Evolutionary conservation across 1,139 yeast species (phyloP).

Genomic region (Candida frijolesensis): DNA sequence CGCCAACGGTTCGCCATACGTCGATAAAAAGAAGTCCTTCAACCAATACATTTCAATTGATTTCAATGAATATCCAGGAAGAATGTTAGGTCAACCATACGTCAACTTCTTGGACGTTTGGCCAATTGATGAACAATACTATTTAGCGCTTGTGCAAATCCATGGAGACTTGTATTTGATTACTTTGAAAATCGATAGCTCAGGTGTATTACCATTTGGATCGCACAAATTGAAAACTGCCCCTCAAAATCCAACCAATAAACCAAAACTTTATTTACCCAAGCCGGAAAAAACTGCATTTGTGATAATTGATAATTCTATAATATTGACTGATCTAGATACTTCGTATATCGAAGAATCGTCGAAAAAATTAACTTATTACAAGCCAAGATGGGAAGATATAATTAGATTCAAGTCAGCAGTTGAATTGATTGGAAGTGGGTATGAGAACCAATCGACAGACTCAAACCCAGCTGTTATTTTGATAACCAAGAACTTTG

Average conservation of each 20-base stretch:
- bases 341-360: conserved; percentile 32
- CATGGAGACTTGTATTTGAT: conserved; percentile 44
- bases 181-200: conserved; percentile 55
- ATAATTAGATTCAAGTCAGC: conserved; percentile 56
- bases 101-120: conserved; percentile 57
- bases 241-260: conserved; percentile 22
- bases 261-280: conserved; percentile 62
- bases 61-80: conserved; percentile 44
- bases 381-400: conserved; percentile 79
- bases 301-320: conserved; percentile 59
- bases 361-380: conserved; percentile 24
- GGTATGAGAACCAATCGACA: conserved; percentile 46
- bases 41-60: conserved; percentile 35
- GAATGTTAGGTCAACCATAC: conserved; percentile 25
- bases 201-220: conserved; percentile 60
- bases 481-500: conserved; percentile 58
- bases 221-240: conserved; percentile 50
- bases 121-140: conserved; percentile 31
- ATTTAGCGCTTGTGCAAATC: conserved; percentile 47
- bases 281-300: conserved; percentile 64
- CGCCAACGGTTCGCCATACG: conserved; percentile 29
- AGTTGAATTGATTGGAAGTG: conserved; percentile 62
- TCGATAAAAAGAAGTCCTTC: conserved; percentile 30
- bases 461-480: conserved; percentile 44
- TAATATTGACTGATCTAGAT: conserved; percentile 65